Conservation (phyloP, 352 stramenopile species). For the Phytophthora pistaciae region DNA sequence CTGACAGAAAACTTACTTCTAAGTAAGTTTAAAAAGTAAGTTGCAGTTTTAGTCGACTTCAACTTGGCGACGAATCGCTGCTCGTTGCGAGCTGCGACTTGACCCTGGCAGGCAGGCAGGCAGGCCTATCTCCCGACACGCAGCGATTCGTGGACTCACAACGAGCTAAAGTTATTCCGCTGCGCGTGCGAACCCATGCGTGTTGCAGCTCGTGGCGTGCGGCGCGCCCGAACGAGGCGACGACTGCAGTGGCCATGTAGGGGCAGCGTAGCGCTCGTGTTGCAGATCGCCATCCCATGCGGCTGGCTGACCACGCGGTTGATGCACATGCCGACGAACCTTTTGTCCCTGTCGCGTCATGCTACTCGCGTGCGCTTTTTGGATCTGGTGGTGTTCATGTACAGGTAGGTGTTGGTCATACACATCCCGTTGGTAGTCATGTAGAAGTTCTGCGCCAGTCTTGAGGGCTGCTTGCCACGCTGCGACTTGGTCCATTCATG, state of each 20-base stretch:
- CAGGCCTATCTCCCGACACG: background rate
- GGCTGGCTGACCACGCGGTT: background rate
- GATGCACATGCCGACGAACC: background rate
- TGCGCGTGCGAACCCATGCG: slow-evolving; percentile 5
- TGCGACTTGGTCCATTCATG: background rate
- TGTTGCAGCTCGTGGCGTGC: slow-evolving; percentile 2
- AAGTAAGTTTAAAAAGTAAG: too few relatives aligned
- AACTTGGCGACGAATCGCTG: slow-evolving; percentile 3
- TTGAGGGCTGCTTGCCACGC: background rate
- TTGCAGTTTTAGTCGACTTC: slow-evolving; percentile 4
- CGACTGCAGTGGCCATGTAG: slow-evolving; percentile 1
- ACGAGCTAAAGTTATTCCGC: background rate
- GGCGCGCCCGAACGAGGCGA: background rate
- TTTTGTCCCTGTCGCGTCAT: background rate
- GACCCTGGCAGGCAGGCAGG: background rate
- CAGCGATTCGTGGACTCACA: background rate
- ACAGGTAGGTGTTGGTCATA: background rate
- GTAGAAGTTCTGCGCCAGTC: background rate
- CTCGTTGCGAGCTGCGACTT: background rate
- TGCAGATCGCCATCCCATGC: background rate
- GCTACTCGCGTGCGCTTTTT: background rate
- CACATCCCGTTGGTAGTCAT: background rate
- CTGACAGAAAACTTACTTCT: too few relatives aligned
- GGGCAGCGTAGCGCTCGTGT: background rate
- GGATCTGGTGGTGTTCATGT: background rate